Evolutionary conservation across 2,329 filamentous ascomycete genomes (phyloP).

Genomic region (Esteya vermicola): DNA sequence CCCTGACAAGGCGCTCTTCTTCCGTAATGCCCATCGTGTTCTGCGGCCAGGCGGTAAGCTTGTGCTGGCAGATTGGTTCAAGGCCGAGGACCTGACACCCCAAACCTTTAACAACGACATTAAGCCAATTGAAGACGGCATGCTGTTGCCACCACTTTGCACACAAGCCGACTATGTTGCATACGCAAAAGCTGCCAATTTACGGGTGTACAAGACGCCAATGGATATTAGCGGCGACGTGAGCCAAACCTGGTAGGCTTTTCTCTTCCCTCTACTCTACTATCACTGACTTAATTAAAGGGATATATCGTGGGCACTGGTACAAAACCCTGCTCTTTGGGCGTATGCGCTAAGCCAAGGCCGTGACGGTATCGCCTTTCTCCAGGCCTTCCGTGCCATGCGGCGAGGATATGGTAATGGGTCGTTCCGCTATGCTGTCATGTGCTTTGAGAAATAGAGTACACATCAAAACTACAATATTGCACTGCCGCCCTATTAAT

Average conservation of each 20-base stretch:
- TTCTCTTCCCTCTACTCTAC: background rate
- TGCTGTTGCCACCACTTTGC: constrained; percentile 43
- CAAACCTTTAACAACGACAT: constrained; percentile 35
- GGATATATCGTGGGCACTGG: constrained; percentile 48
- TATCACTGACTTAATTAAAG: constrained; percentile 17
- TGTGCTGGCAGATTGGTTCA: constrained; percentile 49
- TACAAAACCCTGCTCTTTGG: constrained; percentile 46
- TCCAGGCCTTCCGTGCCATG: constrained; percentile 49
- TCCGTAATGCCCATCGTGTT: constrained; percentile 33
- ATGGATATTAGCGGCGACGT: constrained; percentile 45
- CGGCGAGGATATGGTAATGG: constrained; percentile 43
- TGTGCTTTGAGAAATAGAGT: constrained; percentile 37
- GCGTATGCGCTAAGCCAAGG: constrained; percentile 46
- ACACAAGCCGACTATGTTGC: constrained; percentile 37
- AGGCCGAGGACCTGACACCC: constrained; percentile 30
- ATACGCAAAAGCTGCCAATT: constrained; percentile 31
- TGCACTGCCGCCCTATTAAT: background rate
- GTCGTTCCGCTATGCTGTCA: constrained; percentile 43
- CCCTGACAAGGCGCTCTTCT: constrained; percentile 44
- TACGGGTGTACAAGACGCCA: constrained; percentile 28
- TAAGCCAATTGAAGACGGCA: constrained; percentile 46
- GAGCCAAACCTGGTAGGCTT: constrained; percentile 41
- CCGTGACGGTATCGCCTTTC: constrained; percentile 43
- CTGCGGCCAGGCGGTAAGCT: constrained; percentile 35
- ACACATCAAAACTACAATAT: background rate